Evolutionary conservation across 495 filamentous ascomycete genomes (phyloP), one percentile per base, ranked within the genome.

Genomic region (Darksidea phi): DNA sequence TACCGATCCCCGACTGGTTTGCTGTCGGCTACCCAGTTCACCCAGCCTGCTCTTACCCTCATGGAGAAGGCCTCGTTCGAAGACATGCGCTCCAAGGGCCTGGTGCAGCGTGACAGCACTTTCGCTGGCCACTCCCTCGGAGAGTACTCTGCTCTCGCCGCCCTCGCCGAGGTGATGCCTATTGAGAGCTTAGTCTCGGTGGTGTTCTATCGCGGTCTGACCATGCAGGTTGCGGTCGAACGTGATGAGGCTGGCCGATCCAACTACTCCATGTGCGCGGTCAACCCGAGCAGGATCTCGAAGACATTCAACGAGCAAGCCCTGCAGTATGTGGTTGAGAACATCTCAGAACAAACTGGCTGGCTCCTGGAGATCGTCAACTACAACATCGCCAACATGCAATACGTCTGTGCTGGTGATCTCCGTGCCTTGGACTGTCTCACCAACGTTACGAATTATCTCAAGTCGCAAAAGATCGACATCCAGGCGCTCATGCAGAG

Each of bases 1-100:
- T 97, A 97, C 79, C 88, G 90, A 25, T 97, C 94, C 13, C 94
- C 94, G 2, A 93, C 89, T 0, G 94, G 94, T 66, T 86, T 99
- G 28, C 84, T 99, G 28, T 99, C 95, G 20, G 94, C 94, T 10
- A 99, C 94, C 13, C 94, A 99, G 69, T 99, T 99, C 78, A 97
- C 94, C 2, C 94, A 99, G 72, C 94, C 94, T 7, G 95, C 94
- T 41, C 78, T 99, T 59, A 99, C 94, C 26, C 79, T 99, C 51
- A 97, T 99, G 95, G 94, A 99, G 79, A 99, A 99, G 80, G 94
- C 94, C 57, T 94, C 89, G 66, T 99, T 97, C 68, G 94, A 99
- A 77, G 94, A 99, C 73, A 97, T 99, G 95, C 89, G 87, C 64
- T 83, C 91, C 64, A 97, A 96, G 78, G 94, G 94, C 61, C 83